Conservation (phyloP, 257 asterid species). For the Solanum ahanhuiri region DNA sequence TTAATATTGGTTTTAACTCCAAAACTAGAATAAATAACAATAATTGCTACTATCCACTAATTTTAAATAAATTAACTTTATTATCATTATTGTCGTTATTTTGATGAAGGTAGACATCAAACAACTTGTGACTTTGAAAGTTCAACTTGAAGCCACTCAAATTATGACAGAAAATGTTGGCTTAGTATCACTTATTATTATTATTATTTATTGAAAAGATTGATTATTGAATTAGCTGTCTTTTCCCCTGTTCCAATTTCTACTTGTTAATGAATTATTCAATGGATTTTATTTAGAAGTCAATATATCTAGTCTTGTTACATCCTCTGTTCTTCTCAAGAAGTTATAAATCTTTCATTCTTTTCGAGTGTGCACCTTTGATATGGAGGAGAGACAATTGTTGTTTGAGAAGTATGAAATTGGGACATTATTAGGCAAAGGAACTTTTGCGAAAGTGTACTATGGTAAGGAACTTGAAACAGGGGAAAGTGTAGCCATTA, state of each 20-base stretch:
- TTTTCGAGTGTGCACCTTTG: not conserved
- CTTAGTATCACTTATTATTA: not conserved
- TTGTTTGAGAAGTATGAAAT: slow-evolving; percentile 45
- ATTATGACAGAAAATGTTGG: not conserved
- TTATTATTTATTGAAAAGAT: not conserved
- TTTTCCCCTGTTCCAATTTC: not conserved
- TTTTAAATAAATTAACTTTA: not conserved
- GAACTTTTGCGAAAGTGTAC: slow-evolving; percentile 56
- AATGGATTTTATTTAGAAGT: not conserved
- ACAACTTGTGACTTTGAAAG: not conserved
- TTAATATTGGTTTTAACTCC: not conserved
- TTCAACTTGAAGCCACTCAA: not conserved
- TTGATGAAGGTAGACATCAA: not conserved
- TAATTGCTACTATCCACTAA: not conserved
- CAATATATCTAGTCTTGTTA: not conserved
- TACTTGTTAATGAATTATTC: not conserved
- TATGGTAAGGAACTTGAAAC: slow-evolving; percentile 25
- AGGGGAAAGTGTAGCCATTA: slow-evolving; percentile 48
- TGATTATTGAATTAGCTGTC: not conserved
- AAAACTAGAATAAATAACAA: not conserved
- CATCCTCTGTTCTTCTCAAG: not conserved
- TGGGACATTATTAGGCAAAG: slow-evolving; percentile 38
- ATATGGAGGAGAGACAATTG: slow-evolving; percentile 27
- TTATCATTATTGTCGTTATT: not conserved
- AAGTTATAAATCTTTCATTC: not conserved